Evolutionary conservation across 2,329 filamentous ascomycete genomes (phyloP).

Genomic region (Claviceps spartinae): DNA sequence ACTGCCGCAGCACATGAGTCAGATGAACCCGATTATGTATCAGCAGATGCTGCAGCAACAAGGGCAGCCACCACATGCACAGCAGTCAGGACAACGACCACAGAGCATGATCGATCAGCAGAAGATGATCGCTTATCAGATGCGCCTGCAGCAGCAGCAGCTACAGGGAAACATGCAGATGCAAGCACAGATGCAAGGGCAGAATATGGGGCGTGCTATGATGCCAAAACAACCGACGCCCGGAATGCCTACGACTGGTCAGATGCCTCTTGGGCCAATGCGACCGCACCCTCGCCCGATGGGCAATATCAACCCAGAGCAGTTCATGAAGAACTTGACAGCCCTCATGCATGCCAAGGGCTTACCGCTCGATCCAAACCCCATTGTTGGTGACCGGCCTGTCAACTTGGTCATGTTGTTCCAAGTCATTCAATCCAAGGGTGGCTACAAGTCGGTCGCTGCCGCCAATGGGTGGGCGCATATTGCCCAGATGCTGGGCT

Average conservation of each 20-base stretch:
- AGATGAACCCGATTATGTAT: constrained; percentile 26
- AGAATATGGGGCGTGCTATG: constrained; percentile 32
- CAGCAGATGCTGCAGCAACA: constrained; percentile 20
- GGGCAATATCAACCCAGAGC: constrained; percentile 42
- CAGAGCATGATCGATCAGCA: constrained; percentile 47
- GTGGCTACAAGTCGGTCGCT: constrained; percentile 63
- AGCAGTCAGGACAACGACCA: constrained; percentile 35
- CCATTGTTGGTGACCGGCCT: constrained; percentile 57
- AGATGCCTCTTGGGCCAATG: constrained; percentile 36
- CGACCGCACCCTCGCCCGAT: constrained; percentile 35
- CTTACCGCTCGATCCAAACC: constrained; percentile 60
- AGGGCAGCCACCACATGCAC: constrained; percentile 49
- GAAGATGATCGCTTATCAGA: constrained; percentile 64
- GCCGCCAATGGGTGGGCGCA: constrained; percentile 59
- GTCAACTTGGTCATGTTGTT: constrained; percentile 70
- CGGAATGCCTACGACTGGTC: constrained; percentile 36
- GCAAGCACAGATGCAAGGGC: constrained; percentile 37
- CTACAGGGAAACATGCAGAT: constrained; percentile 43
- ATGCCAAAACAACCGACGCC: constrained; percentile 39
- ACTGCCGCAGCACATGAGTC: constrained; percentile 35
- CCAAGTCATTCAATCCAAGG: constrained; percentile 57
- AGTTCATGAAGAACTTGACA: constrained; percentile 62
- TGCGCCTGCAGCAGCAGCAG: constrained; percentile 71
- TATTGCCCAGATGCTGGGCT: constrained; percentile 51
- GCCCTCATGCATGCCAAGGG: constrained; percentile 65